Base-by-base conservation (phyloP, 2,329 filamentous ascomycete genomes). In the Exophiala sideris region DNA sequence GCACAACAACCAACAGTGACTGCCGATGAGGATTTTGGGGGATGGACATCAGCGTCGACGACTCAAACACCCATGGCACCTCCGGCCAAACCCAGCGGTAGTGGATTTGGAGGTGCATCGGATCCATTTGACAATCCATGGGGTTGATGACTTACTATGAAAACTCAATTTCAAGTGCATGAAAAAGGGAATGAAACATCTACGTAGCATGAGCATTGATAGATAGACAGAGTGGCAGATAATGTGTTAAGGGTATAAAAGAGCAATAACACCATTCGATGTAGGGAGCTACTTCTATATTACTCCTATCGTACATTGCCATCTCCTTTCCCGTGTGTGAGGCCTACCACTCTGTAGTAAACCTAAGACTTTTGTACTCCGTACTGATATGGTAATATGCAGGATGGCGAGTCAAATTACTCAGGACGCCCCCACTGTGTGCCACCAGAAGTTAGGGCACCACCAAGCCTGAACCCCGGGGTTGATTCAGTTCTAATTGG, bases 1-100 rank as follows among this genome's bases (percentile, higher is more conserved):
- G 62, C 63, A 67, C 36, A 70, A 68, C 68, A 70, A 14, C 84
- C 89, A 20, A 86, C 87, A 65, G 88, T 96, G 2, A 80, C 88
- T 34, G 87, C 89, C 0, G 92, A 97, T 65, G 92, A 97, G 71
- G 92, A 97, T 67, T 97, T 96, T 74, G 92, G 92, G 16, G 91
- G 92, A 10, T 97, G 92, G 92, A 85, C 89, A 45, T 95, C 89
- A 67, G 83, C 84, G 41, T 76, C 79, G 74, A 86, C 81, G 66
- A 80, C 62, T 64, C 59, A 61, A 40, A 62, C 61, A 39, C 61
- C 62, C 29, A 54, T 56, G 18, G 49, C 50, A 8, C 44, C 49
- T 16, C 41, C 54, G 2, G 33, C 58, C 5, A 62, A 60, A 34
- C 12, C 45, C 11, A 46, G 45, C 40, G 56, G 59, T 8, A 47